Percentiles rank a stretch among this genome's conserved stretches.
Evolutionary conservation across 495 filamentous ascomycete species (phyloP).

Genomic region (Recurvomyces mirabilis): DNA sequence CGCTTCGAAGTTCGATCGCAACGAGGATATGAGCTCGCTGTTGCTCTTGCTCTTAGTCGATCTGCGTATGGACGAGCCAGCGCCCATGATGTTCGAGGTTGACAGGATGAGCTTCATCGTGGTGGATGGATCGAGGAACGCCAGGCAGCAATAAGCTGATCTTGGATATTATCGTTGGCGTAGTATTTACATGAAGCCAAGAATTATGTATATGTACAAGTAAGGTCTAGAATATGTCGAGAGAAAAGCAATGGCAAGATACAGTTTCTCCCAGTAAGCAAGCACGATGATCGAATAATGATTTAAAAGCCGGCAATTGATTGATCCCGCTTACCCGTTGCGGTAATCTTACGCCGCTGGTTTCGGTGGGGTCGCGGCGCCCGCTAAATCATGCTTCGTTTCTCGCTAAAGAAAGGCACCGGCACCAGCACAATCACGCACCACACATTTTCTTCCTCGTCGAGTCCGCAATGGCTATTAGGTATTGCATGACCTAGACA

Average conservation of each 20-base stretch:
- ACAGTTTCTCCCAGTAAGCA: no score
- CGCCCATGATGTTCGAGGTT: slow-evolving; percentile 81
- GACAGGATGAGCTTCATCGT: slow-evolving; percentile 80
- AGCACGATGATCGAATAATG: no score
- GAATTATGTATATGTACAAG: background rate
- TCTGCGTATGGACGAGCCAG: slow-evolving; percentile 69
- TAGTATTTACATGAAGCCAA: background rate
- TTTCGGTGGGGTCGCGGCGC: no score
- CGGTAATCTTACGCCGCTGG: no score
- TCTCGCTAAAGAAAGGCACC: background rate
- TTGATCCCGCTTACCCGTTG: no score
- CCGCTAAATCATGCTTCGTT: no score
- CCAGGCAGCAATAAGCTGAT: no score
- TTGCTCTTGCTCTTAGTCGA: slow-evolving; percentile 67
- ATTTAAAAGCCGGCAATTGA: background rate
- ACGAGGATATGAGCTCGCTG: slow-evolving; percentile 74
- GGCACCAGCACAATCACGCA: background rate
- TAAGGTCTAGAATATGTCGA: slow-evolving; percentile 1
- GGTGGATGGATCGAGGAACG: background rate
- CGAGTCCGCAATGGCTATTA: slow-evolving; percentile 44
- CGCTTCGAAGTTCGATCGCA: slow-evolving; percentile 66
- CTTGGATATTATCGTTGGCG: no score
- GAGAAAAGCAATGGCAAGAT: background rate
- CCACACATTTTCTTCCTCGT: slow-evolving; percentile 1
- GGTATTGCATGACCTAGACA: slow-evolving; percentile 33